Percentiles rank a stretch among this genome's conserved stretches.
Conservation (phyloP, 768 basidiomycete species). For the Panellus pusillus region DNA sequence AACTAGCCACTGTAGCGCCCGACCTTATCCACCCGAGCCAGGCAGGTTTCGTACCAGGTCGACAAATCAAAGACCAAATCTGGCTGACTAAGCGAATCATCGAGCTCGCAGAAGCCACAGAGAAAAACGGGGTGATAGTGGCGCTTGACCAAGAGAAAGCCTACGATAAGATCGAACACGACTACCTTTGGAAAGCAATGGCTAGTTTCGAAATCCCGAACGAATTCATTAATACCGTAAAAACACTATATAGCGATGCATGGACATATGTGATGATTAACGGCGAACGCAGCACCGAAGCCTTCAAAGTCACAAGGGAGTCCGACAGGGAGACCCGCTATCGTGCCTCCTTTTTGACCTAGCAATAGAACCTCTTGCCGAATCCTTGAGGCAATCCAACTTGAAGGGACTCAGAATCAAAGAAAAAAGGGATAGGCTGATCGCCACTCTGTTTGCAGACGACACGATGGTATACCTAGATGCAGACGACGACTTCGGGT, state of each 20-base stretch:
- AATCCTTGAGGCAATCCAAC: slow-evolving; percentile 12
- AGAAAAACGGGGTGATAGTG: slow-evolving; percentile 12
- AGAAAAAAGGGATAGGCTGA: background rate
- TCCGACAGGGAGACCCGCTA: slow-evolving; percentile 31
- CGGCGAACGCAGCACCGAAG: slow-evolving; percentile 11
- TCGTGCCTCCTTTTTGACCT: slow-evolving; percentile 33
- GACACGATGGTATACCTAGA: slow-evolving; percentile 23
- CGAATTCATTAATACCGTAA: slow-evolving; percentile 18
- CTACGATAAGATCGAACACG: background rate
- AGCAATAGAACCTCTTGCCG: slow-evolving; percentile 31
- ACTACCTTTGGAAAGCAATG: slow-evolving; percentile 17
- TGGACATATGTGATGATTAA: slow-evolving; percentile 27
- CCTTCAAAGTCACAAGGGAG: slow-evolving; percentile 27
- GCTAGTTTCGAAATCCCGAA: slow-evolving; percentile 7
- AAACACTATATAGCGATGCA: slow-evolving; percentile 22
- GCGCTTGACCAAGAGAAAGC: too few species aligned
- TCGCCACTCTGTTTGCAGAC: slow-evolving; percentile 25
- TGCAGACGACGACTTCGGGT: background rate
- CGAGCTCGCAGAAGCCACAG: slow-evolving; percentile 11
- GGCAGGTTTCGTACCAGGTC: slow-evolving; percentile 25
- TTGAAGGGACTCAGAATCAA: slow-evolving; percentile 22
- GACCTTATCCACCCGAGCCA: slow-evolving; percentile 26
- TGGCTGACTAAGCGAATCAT: slow-evolving; percentile 21
- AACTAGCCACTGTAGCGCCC: slow-evolving; percentile 12
- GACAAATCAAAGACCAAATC: slow-evolving; percentile 24